Evolutionary conservation across 768 basidiomycete species (phyloP).

Genomic region (Lactifluus subvellereus): DNA sequence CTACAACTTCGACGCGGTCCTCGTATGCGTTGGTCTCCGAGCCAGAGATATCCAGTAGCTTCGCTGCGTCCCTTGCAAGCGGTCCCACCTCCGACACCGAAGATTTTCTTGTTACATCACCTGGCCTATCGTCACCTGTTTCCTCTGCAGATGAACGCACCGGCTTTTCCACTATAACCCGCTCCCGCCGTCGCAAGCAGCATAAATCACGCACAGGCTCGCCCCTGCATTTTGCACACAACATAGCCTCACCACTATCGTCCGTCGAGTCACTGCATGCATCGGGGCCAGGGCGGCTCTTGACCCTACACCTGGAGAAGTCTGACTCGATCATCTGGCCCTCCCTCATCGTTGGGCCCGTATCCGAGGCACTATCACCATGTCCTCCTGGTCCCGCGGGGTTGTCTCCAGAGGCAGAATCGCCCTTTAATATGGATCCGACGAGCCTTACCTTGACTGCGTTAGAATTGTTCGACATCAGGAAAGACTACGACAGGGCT

Average conservation of each 20-base stretch:
- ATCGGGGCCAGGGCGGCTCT: constrained; percentile 51
- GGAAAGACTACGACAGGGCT: constrained; percentile 68
- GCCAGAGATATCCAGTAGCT: constrained; percentile 78
- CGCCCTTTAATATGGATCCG: constrained; percentile 79
- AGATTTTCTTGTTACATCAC: constrained; percentile 49
- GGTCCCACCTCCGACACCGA: constrained; percentile 68
- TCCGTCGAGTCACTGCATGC: constrained; percentile 68
- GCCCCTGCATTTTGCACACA: constrained; percentile 43
- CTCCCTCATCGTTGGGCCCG: constrained; percentile 70
- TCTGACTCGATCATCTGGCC: constrained; percentile 79
- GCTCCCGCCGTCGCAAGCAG: constrained; percentile 25
- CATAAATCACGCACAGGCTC: constrained; percentile 49
- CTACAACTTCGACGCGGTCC: constrained; percentile 71
- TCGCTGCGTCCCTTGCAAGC: constrained; percentile 76
- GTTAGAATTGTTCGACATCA: constrained; percentile 67
- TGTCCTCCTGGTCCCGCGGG: constrained; percentile 46
- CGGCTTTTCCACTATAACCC: constrained; percentile 20
- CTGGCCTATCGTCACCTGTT: constrained; percentile 57
- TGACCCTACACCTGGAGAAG: constrained; percentile 80
- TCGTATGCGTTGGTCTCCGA: constrained; percentile 83
- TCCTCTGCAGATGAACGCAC: constrained; percentile 45
- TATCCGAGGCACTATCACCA: constrained; percentile 55
- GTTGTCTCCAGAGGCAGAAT: constrained; percentile 48
- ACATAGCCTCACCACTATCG: constrained; percentile 67
- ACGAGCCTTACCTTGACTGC: constrained; percentile 71